Percentiles rank a stretch among this genome's conserved stretches.
Evolutionary conservation across 2,329 filamentous ascomycete species (phyloP).

Genomic region (Coccinonectria pachysandricola): DNA sequence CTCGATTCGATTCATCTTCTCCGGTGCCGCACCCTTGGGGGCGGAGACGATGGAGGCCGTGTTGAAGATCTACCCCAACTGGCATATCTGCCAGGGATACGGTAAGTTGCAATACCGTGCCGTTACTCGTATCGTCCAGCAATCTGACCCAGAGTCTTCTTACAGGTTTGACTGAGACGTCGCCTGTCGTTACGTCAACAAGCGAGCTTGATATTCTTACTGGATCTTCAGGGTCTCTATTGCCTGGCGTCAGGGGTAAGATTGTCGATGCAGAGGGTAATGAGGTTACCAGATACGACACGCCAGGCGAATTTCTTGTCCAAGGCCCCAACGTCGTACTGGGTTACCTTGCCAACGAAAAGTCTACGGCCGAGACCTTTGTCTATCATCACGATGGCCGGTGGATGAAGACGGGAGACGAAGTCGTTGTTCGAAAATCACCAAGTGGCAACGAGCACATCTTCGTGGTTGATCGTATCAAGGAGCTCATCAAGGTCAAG

Average conservation of each 20-base stretch:
- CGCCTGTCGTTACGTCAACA: constrained; percentile 53
- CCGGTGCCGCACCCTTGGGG: constrained; percentile 66
- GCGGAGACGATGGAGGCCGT: constrained; percentile 56
- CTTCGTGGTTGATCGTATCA: constrained; percentile 68
- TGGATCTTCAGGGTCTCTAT: constrained; percentile 57
- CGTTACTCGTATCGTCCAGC: accelerated
- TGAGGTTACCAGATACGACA: constrained; percentile 58
- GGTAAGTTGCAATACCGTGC: constrained; percentile 31
- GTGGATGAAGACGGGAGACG: constrained; percentile 80
- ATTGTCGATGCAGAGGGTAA: constrained; percentile 55
- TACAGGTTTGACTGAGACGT: constrained; percentile 61
- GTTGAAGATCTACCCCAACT: constrained; percentile 49
- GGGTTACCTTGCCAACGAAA: constrained; percentile 79
- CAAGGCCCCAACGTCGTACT: constrained; percentile 67
- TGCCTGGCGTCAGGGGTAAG: constrained; percentile 54
- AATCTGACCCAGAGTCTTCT: background rate
- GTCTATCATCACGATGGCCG: constrained; percentile 52
- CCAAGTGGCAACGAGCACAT: constrained; percentile 66
- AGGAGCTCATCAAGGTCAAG: constrained; percentile 69
- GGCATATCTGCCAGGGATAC: constrained; percentile 62
- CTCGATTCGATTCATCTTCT: constrained; percentile 54
- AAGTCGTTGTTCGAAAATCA: constrained; percentile 58
- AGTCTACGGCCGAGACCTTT: constrained; percentile 74
- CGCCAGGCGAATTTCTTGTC: constrained; percentile 71
- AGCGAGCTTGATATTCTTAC: constrained; percentile 49